These are phyloP conservation scores for Geotrichum phurueaensis DNA, from an alignment of 1,139 yeast species.

Conservation along the genomic window DNA sequence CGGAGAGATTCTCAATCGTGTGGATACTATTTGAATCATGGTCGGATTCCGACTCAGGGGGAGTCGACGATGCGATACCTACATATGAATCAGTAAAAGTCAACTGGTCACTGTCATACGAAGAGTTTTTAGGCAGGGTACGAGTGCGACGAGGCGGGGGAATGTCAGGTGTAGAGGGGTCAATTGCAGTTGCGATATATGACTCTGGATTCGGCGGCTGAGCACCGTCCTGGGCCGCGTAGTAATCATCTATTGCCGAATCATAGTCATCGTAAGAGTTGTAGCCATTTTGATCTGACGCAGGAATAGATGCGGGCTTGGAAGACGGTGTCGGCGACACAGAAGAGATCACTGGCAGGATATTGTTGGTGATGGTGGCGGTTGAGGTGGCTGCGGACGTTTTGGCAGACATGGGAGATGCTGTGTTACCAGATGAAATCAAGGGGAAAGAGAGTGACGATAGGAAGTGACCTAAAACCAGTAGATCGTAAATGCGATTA, in stretches of 20 bases:
- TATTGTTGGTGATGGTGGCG: not conserved
- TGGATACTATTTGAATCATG: not conserved
- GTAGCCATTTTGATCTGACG: not conserved
- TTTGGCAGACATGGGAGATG: not conserved
- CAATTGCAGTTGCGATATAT: not conserved
- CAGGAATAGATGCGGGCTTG: not conserved
- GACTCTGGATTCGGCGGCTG: not conserved
- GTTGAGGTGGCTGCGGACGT: not conserved
- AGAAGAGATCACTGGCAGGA: not conserved
- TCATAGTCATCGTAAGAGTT: slow-evolving; percentile 6
- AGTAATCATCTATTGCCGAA: slow-evolving; percentile 11
- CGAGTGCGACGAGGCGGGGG: not conserved
- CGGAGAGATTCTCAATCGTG: not conserved
- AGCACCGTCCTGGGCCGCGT: slow-evolving; percentile 1
- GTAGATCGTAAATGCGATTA: not conserved
- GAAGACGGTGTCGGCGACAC: not conserved
- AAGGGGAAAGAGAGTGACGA: not conserved
- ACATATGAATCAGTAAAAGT: not conserved
- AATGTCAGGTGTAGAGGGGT: not conserved
- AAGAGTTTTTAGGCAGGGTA: not conserved
- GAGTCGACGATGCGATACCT: not conserved
- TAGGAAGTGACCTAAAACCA: not conserved
- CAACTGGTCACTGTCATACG: not conserved
- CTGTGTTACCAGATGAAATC: not conserved
- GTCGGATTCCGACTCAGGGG: not conserved